Base-by-base conservation (phyloP, 225 moss, liverwort and hornwort genomes). In the Polytrichum formosum region DNA sequence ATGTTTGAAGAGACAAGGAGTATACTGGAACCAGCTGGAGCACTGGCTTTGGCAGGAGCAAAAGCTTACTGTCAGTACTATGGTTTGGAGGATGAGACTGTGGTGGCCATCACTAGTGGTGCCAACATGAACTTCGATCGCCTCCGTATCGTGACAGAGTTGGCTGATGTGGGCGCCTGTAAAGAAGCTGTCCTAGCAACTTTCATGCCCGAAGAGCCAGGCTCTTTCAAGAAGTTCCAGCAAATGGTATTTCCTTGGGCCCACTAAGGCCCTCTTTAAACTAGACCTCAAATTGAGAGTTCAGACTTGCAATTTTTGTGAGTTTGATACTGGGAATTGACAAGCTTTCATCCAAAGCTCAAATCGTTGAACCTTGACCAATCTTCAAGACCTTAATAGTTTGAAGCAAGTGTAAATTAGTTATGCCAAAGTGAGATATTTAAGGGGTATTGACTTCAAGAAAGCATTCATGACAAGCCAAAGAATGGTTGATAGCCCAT, bases 51-150 rank as follows among this genome's bases (percentile, higher is more conserved):
- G 53, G 85, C 89, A 59, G 89, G 89, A 20, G 83, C 89, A 22
- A 79, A 89, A 69, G 89, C 86, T 4, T 89, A 89, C 69, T 89
- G 89, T 69, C 73, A 75, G 5, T 79, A 83, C 13, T 83, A 86
- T 46, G 89, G 89, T n/a, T 30, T 89, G 66, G 61, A 86, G 66
- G 74, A 82, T 18, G 83, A 83, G 75, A 74, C 83, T 18, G 75
- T 89, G 70, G 81, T 86, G 56, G 89, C 89, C 6, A 55, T 89
- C 18, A 79, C 86, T 0, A 89, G 89, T 79, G 89, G 89, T 54
- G 89, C 89, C 3, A 98, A 98, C 70, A 98, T 98, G 97, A 98
- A 98, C 77, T 98, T 98, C 62, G 97, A 92, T 56, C 86, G 97
- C 6, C 88, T 98, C 26, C 84, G 97, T 53, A 84, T 94, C 18